phyloP scores from a whole-genome alignment of 2,329 filamentous ascomycete genomes.

The Penicillium sumatraense region DNA sequence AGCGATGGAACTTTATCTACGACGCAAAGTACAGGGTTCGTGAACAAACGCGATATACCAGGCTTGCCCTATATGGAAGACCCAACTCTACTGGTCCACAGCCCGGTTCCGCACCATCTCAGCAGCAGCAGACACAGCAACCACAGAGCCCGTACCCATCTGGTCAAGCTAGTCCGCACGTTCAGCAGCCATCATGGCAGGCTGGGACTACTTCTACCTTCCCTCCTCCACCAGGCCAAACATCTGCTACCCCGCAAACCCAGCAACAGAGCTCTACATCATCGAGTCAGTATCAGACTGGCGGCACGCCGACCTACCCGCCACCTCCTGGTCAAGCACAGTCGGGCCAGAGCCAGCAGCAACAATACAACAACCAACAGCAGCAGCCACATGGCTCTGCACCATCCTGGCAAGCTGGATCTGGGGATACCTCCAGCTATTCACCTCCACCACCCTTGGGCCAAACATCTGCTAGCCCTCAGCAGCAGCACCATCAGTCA shows the following conservation, averaged over 20 bases:
- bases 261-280: conserved; percentile 11
- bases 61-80: conserved; percentile 39
- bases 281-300: conserved; percentile 2
- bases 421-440: neutral
- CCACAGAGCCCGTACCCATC: conserved; percentile 16
- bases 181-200: conserved; percentile 20
- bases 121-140: conserved; percentile 16
- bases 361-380: conserved; percentile 3
- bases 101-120: conserved; percentile 15
- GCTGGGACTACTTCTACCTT: conserved; percentile 4
- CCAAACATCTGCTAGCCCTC: neutral
- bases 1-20: conserved; percentile 92
- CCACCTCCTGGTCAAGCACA: conserved; percentile 7
- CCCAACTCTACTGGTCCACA: conserved; percentile 29
- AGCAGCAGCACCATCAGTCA: conserved; percentile 9
- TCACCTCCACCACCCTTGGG: conserved; percentile 3
- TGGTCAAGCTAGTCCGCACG: conserved; percentile 20
- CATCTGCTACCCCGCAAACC: conserved; percentile 13
- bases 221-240: conserved; percentile 12
- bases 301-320: conserved; percentile 4
- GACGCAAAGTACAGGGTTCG: conserved; percentile 75
- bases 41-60: conserved; percentile 55
- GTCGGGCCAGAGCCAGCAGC: neutral
- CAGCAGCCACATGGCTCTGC: conserved; percentile 12
- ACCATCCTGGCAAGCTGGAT: conserved; percentile 12